Evolutionary conservation across 345 rosid genomes (phyloP).

Genomic region (Eucalyptus melliodora): DNA sequence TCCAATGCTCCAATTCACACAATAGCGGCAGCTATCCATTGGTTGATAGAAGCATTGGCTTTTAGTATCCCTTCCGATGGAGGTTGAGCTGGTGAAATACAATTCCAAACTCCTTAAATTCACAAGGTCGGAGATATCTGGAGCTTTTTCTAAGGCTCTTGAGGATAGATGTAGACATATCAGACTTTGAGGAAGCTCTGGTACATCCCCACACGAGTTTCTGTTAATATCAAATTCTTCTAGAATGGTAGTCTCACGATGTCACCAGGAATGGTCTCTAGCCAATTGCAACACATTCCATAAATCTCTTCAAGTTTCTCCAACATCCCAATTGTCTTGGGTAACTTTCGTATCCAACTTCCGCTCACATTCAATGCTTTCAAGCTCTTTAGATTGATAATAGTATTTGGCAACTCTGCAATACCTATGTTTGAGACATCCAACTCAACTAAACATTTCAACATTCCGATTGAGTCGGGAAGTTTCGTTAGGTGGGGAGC

Average conservation of each 20-base stretch:
- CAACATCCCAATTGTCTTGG: neutral
- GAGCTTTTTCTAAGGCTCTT: neutral
- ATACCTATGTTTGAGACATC: neutral
- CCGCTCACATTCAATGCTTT: neutral
- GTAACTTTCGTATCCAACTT: neutral
- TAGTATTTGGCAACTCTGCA: neutral
- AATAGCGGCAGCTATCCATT: fast-evolving
- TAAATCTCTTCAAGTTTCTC: neutral
- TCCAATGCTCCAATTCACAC: fast-evolving
- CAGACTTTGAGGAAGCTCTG: neutral
- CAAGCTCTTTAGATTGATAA: too few relatives aligned
- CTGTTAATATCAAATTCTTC: neutral
- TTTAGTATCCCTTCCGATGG: fast-evolving
- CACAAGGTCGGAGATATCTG: neutral
- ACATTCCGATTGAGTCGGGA: neutral
- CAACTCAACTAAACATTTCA: too few relatives aligned
- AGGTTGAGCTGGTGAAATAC: too few relatives aligned
- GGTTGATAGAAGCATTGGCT: fast-evolving
- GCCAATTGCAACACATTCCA: neutral
- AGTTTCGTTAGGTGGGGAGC: neutral
- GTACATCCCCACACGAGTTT: neutral
- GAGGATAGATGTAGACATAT: neutral
- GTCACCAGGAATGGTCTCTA: neutral
- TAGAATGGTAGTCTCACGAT: neutral
- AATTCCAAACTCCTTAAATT: neutral